A percentile compares a stretch with the other conserved stretches of the same genome.
phyloP scores from a whole-genome alignment of 148 eudicot genomes.

The Pouteria glomerata region DNA sequence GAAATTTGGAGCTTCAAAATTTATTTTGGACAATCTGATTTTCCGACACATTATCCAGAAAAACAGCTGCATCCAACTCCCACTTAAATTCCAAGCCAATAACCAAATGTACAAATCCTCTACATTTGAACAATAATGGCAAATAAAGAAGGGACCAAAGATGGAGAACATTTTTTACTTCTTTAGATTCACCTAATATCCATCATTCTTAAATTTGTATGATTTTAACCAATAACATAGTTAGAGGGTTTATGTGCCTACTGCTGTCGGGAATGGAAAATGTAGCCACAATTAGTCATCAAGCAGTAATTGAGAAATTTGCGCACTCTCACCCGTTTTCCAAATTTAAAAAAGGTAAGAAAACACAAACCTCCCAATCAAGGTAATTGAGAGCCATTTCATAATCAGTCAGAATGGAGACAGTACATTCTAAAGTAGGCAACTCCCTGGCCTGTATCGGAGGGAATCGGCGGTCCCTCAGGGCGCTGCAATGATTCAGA shows the following conservation, averaged over 20 bases:
- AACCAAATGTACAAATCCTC: not conserved
- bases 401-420: conserved; percentile 79
- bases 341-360: conserved; percentile 3
- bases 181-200: not conserved
- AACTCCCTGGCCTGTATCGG: conserved; percentile 92
- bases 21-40: too few relatives aligned
- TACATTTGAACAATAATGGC: not conserved
- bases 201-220: not conserved
- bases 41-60: too few relatives aligned
- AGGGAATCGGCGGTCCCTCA: conserved; percentile 85
- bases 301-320: not conserved
- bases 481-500: conserved; percentile 55
- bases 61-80: conserved; percentile 1
- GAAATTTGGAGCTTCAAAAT: not conserved
- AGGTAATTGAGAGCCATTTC: conserved; percentile 68
- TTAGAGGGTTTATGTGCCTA: not conserved
- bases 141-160: not conserved
- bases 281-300: not conserved
- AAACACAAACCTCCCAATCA: conserved; percentile 92
- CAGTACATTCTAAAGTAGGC: conserved; percentile 91
- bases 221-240: not conserved
- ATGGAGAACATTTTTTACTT: not conserved
- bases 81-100: not conserved
- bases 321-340: not conserved
- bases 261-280: not conserved